Evolutionary conservation across 2,329 filamentous ascomycete species (phyloP).

Genomic region (Lojkania enalia): DNA sequence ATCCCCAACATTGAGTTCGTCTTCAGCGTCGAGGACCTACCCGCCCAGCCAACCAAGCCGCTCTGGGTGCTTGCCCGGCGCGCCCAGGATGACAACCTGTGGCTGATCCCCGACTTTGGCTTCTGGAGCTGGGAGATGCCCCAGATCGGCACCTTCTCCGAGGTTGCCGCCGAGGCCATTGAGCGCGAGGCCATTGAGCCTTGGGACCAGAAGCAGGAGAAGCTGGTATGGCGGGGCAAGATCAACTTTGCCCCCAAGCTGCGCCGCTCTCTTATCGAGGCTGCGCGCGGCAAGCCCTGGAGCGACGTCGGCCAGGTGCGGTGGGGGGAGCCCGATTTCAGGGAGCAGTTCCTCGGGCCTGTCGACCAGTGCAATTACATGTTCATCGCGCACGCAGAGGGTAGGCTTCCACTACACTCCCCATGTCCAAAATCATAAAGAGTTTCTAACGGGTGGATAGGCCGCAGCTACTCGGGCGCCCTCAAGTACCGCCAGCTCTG

Average conservation of each 20-base stretch:
- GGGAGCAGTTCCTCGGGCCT: conserved; percentile 51
- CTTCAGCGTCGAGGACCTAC: conserved; percentile 39
- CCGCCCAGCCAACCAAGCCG: conserved; percentile 32
- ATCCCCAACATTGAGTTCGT: conserved; percentile 41
- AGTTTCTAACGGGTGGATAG: conserved; percentile 14
- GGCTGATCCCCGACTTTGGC: conserved; percentile 42
- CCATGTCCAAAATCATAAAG: too few species aligned
- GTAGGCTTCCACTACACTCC: conserved; percentile 34
- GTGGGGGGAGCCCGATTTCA: conserved; percentile 35
- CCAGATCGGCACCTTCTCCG: conserved; percentile 33
- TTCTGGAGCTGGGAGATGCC: conserved; percentile 43
- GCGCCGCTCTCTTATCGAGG: conserved; percentile 32
- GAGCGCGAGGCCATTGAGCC: conserved; percentile 32
- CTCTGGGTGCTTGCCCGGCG: conserved; percentile 39
- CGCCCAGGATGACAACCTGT: conserved; percentile 34
- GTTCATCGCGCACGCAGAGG: conserved; percentile 59
- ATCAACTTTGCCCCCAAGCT: conserved; percentile 37
- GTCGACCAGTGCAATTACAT: conserved; percentile 59
- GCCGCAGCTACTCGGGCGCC: conserved; percentile 54
- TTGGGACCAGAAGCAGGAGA: conserved; percentile 38
- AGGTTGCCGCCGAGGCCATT: conserved; percentile 32
- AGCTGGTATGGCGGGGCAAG: conserved; percentile 40
- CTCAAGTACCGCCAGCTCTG: conserved; percentile 60
- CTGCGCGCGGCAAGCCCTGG: conserved; percentile 35
- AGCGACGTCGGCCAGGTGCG: conserved; percentile 37